Evolutionary conservation across 495 filamentous ascomycete species (phyloP).

Genomic region (Penicillium dipodomyicola): DNA sequence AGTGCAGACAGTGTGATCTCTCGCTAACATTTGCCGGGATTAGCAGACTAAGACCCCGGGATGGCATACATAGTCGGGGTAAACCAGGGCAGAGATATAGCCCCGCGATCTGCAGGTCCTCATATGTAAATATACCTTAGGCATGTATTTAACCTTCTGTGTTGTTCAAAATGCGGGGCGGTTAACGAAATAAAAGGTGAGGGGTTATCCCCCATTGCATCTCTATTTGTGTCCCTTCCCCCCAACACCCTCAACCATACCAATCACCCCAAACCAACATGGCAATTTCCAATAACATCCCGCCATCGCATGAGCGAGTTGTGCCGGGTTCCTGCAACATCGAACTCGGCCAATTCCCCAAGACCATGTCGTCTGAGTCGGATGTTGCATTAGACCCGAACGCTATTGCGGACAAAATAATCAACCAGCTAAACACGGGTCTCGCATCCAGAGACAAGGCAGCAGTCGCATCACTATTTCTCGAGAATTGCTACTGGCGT

Average conservation of each 20-base stretch:
- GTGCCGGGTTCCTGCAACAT: conserved; percentile 61
- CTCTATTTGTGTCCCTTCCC: background rate
- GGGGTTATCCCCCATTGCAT: background rate
- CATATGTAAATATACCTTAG: no score
- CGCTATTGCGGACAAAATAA: conserved; percentile 41
- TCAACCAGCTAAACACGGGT: conserved; percentile 49
- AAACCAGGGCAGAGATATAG: no score
- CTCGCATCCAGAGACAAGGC: conserved; percentile 38
- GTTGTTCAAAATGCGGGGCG: background rate
- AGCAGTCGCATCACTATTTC: conserved; percentile 37
- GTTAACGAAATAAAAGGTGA: background rate
- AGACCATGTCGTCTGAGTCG: conserved; percentile 26
- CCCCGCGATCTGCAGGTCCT: no score
- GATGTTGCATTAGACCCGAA: conserved; percentile 43
- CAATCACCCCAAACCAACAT: conserved; percentile 7
- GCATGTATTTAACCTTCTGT: background rate
- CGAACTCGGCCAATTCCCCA: conserved; percentile 36
- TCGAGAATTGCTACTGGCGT: conserved; percentile 48
- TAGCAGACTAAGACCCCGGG: background rate
- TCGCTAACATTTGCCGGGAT: background rate
- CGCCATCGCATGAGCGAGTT: conserved; percentile 52
- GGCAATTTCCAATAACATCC: conserved; percentile 6
- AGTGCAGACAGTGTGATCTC: no score
- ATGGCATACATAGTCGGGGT: no score
- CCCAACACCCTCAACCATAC: background rate